Conservation (phyloP, 345 rosid species). For the Cochlearia excelsa region DNA sequence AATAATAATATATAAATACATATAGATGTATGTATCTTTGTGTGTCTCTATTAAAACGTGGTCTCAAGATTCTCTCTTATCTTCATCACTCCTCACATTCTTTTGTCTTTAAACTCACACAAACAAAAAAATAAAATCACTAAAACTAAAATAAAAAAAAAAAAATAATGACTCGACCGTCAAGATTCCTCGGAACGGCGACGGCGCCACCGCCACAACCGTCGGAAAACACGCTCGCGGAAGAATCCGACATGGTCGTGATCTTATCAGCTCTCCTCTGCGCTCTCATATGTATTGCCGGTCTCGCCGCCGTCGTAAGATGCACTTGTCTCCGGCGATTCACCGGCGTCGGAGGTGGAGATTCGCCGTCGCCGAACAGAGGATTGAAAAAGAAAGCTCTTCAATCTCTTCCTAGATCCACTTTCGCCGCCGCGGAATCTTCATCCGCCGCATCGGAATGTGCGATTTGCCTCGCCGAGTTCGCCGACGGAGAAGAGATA, state of each 20-base stretch:
- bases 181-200: slow-evolving; percentile 29
- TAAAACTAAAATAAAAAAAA: neutral
- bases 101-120: slow-evolving; percentile 30
- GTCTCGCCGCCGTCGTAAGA: slow-evolving; percentile 54
- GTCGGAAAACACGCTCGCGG: slow-evolving; percentile 23
- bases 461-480: slow-evolving; percentile 53
- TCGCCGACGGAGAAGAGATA: slow-evolving; percentile 47
- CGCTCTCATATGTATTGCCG: slow-evolving; percentile 62
- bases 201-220: slow-evolving; percentile 42
- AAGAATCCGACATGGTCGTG: slow-evolving; percentile 61
- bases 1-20: too few relatives aligned
- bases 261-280: slow-evolving; percentile 64
- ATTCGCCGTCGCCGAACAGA: slow-evolving; percentile 40
- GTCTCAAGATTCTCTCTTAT: slow-evolving; percentile 37
- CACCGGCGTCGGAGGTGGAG: neutral
- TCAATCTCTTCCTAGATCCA: slow-evolving; percentile 54
- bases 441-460: slow-evolving; percentile 36
- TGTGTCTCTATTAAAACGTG: slow-evolving; percentile 31
- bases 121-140: neutral
- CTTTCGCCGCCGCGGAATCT: slow-evolving; percentile 36
- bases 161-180: slow-evolving; percentile 34
- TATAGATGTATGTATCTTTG: slow-evolving; percentile 17
- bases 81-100: slow-evolving; percentile 34
- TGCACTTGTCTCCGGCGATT: slow-evolving; percentile 52
- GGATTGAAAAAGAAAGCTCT: slow-evolving; percentile 69